Base-by-base conservation (phyloP, 768 basidiomycete species). In the Collybia nuda region DNA sequence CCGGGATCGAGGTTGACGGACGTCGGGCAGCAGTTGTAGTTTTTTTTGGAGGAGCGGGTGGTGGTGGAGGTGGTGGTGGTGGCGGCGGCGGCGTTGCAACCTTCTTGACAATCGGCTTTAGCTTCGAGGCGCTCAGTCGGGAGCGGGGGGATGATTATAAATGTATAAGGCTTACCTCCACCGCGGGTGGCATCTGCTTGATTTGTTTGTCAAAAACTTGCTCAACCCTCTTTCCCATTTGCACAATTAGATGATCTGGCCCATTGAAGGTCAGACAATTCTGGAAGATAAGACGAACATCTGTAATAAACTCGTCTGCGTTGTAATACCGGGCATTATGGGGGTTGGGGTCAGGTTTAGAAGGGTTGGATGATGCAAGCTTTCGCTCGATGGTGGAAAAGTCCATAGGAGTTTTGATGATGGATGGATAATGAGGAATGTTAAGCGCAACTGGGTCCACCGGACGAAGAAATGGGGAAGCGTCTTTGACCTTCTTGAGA, bases 211-310 rank as follows among this genome's bases (percentile, higher is more conserved):
- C 94, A 59, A 95, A 96, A 6, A 87, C 79, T 50, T 83, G 84
- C 63, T 93, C 86, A 6, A 98, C 67, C 23, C 85, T 82, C 59
- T 87, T 88, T 12, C 90, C 96, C 77, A 88, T 88, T n/a, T 67
- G 63, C 2, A 84, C 79, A 39, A 98, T 79, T 23, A 76, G 71
- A 64, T 98, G 95, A 46, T 93, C 90, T 2, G 87, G 86, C 1
- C 97, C 97, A 65, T 99, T 99, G 79, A 98, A 99, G 2, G 84
- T 85, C 38, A 84, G 67, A 51, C 90, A 90, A 62, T 99, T 99
- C 55, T 80, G 78, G 70, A 95, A 93, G 52, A 98, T 87, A 48
- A 90, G 77, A 41, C 90, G 84, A 37, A 99, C 84, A 64, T 99
- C 97, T 17, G 73, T 70, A 32, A 88, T 76, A 62, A 98, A 93